A percentile compares a stretch with the other conserved stretches of the same genome.
phyloP scores from a whole-genome alignment of 768 basidiomycete genomes.

The Epithele typhae region DNA sequence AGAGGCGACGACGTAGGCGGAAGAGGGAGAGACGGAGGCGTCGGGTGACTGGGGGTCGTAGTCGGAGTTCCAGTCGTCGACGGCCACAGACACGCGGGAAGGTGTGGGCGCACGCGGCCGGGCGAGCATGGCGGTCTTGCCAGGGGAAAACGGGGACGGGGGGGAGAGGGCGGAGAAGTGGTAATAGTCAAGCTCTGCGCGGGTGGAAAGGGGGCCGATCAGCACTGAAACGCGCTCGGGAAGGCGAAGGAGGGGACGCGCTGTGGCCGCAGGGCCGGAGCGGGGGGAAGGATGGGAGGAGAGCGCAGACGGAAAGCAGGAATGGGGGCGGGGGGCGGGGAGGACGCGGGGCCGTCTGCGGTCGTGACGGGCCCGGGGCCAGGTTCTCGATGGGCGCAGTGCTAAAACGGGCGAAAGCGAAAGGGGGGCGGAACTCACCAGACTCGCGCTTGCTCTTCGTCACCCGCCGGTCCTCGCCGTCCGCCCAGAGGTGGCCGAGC shows the following conservation, averaged over 20 bases:
- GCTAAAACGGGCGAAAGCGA: too few species aligned
- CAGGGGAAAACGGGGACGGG: slow-evolving; percentile 31
- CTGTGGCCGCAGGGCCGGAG: slow-evolving; percentile 5
- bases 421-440: slow-evolving; percentile 8
- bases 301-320: slow-evolving; percentile 12
- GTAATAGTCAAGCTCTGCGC: slow-evolving; percentile 21
- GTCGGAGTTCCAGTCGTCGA: slow-evolving; percentile 23
- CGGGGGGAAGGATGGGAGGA: slow-evolving; percentile 13
- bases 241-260: slow-evolving; percentile 7
- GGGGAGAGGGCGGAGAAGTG: slow-evolving; percentile 28
- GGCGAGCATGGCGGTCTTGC: slow-evolving; percentile 22
- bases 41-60: slow-evolving; percentile 20
- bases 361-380: not conserved
- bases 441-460: slow-evolving; percentile 1
- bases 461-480: slow-evolving; percentile 2
- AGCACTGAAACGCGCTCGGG: slow-evolving; percentile 15
- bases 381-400: too few species aligned
- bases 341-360: not conserved
- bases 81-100: slow-evolving; percentile 20
- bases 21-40: slow-evolving; percentile 24
- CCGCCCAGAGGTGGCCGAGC: slow-evolving; percentile 12
- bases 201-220: slow-evolving; percentile 16
- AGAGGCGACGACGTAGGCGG: slow-evolving; percentile 25
- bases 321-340: slow-evolving; percentile 7
- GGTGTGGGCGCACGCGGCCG: slow-evolving; percentile 40